Base-by-base conservation (phyloP, 1,284 basidiomycete genomes). In the Schizophyllum commune region DNA sequence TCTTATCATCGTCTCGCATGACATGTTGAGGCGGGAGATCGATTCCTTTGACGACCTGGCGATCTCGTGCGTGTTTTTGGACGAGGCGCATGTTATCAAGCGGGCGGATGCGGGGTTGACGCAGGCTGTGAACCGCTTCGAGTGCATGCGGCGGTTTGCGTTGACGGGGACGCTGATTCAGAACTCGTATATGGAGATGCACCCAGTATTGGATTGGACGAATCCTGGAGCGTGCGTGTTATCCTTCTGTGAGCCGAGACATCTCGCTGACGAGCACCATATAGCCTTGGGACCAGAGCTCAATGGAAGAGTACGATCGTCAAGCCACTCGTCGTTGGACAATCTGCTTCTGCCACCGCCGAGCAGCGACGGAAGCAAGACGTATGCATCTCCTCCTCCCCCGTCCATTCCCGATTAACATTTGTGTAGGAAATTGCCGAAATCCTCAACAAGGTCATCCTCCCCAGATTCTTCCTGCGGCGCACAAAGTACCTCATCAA, bases 151-250 rank as follows among this genome's bases (percentile, higher is more conserved):
- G 1, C 83, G 92, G 1, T 91, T 92, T 67, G 92, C 91, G 1
- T 75, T 95, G 55, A 94, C 91, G 9, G 89, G 92, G 7, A 91
- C 88, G 7, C 86, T 91, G 0, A 92, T 96, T 51, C 93, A 96
- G 69, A 96, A 95, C 66, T 83, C 84, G 0, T 92, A 93, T 67
- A 80, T 83, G 54, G 94, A 96, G 70, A 75, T 95, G 58, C 93
- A 90, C 86, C 89, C 89, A 0, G 84, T 94, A 56, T 73, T 94
- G 33, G 83, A 92, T 68, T 94, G 89, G 89, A 86, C 86, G 15
- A 89, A 85, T 65, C 91, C 91, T 0, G 86, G 84, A 1, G 9
- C 9, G 53, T 51, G 47, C 11, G 47, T n/a, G 47, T 51, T 51
- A 11, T 51, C 11, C n/a, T 11, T 51, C 47, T 11, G 11, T 51